Evolutionary conservation across 2,329 filamentous ascomycete species (phyloP).

Genomic region (Aspergillus sp.): DNA sequence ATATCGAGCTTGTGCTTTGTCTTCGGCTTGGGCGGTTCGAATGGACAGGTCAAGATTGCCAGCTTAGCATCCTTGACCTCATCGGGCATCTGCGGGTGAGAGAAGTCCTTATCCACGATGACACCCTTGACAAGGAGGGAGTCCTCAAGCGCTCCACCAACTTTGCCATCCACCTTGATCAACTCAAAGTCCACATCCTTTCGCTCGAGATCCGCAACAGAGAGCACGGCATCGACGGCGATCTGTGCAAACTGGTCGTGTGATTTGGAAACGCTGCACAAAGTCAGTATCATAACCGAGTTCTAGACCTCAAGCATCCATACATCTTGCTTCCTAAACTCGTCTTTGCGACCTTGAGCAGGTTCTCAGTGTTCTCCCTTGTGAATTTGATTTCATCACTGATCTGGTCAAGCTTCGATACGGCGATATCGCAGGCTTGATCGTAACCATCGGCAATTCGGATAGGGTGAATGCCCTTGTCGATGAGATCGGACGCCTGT

Average conservation of each 20-base stretch:
- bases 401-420: conserved; percentile 88
- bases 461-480: conserved; percentile 99
- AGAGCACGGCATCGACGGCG: conserved; percentile 93
- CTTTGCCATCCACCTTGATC: conserved; percentile 99
- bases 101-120: conserved; percentile 99
- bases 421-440: conserved; percentile 93
- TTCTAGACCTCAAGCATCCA: background rate
- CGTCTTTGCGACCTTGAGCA: conserved; percentile 92
- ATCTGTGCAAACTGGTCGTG: conserved; percentile 98
- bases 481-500: conserved; percentile 95
- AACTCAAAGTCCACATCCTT: conserved; percentile 98
- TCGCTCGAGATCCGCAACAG: conserved; percentile 90
- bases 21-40: conserved; percentile 98
- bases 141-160: conserved; percentile 90
- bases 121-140: conserved; percentile 94
- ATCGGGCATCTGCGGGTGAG: conserved; percentile 97
- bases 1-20: conserved; percentile 99
- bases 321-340: conserved; percentile 94
- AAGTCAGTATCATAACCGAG: conserved; percentile 16
- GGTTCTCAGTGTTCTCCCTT: conserved; percentile 75
- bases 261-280: conserved; percentile 77
- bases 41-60: conserved; percentile 95
- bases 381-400: conserved; percentile 88
- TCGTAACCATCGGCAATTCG: conserved; percentile 98
- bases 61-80: conserved; percentile 95